Evolutionary conservation across 352 stramenopile genomes (phyloP).

Genomic region (Thalassiosira hispida): DNA sequence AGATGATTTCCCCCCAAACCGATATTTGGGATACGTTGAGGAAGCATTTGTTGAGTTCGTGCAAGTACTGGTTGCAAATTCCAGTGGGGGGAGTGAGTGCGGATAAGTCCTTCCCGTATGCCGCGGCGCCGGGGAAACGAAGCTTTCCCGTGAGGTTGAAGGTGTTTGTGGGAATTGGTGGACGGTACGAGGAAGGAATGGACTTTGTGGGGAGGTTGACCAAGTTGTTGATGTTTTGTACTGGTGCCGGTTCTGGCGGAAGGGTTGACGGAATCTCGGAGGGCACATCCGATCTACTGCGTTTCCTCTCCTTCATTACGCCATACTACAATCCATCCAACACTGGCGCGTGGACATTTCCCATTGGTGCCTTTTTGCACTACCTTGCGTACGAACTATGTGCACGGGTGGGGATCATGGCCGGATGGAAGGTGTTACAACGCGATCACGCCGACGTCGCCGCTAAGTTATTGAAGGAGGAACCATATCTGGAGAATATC

Average conservation of each 20-base stretch:
- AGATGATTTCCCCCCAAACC: constrained; percentile 48
- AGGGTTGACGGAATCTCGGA: constrained; percentile 56
- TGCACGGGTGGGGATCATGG: constrained; percentile 61
- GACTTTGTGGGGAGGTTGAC: constrained; percentile 81
- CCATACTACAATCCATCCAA: constrained; percentile 86
- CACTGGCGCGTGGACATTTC: constrained; percentile 81
- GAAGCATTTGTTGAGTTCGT: constrained; percentile 68
- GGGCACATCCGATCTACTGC: constrained; percentile 73
- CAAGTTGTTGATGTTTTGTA: constrained; percentile 78
- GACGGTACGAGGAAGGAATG: constrained; percentile 82
- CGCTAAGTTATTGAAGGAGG: constrained; percentile 50
- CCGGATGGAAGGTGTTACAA: constrained; percentile 60
- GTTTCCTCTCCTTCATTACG: constrained; percentile 79
- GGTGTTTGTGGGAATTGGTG: constrained; percentile 68
- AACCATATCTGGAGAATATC: constrained; percentile 62
- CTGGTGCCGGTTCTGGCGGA: constrained; percentile 42
- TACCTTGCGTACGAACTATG: constrained; percentile 82
- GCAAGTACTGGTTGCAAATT: constrained; percentile 83
- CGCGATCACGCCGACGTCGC: constrained; percentile 39
- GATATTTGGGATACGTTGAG: constrained; percentile 69
- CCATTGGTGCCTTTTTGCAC: constrained; percentile 80
- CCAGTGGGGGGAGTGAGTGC: constrained; percentile 69
- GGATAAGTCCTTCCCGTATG: constrained; percentile 78
- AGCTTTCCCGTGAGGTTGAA: constrained; percentile 74
- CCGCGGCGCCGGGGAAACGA: constrained; percentile 46